These are phyloP conservation scores for Thalassiosira exigua DNA, from an alignment of 352 stramenopile species.

Conservation along the genomic window DNA sequence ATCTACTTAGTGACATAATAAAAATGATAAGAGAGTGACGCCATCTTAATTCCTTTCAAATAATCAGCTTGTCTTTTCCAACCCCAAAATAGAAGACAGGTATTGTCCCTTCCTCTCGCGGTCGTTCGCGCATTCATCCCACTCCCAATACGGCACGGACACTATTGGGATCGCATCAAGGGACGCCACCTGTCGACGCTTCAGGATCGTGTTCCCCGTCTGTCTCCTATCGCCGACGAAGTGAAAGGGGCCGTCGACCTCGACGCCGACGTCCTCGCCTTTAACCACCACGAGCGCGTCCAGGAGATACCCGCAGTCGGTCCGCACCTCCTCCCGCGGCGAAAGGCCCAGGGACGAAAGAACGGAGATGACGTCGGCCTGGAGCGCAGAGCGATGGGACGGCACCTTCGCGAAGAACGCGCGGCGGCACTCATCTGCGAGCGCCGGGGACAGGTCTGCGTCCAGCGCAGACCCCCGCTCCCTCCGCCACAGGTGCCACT, in stretches of 20 bases:
- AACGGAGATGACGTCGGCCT: slow-evolving; percentile 11
- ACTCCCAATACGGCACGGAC: slow-evolving; percentile 54
- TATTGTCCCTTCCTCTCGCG: slow-evolving; percentile 36
- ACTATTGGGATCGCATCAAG: slow-evolving; percentile 45
- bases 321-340: slow-evolving; percentile 11
- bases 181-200: slow-evolving; percentile 27
- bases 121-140: slow-evolving; percentile 22
- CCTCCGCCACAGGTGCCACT: slow-evolving; percentile 19
- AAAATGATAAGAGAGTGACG: no score
- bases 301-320: slow-evolving; percentile 15
- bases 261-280: slow-evolving; percentile 12
- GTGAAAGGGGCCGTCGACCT: slow-evolving; percentile 23
- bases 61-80: slow-evolving; percentile 6
- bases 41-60: no score
- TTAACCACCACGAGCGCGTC: slow-evolving; percentile 16
- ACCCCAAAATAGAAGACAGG: slow-evolving; percentile 10
- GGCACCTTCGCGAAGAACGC: slow-evolving; percentile 1
- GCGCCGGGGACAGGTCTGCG: neutral
- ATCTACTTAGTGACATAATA: no score
- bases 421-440: slow-evolving; percentile 1
- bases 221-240: slow-evolving; percentile 4
- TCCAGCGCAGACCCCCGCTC: neutral
- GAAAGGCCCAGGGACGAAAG: slow-evolving; percentile 7
- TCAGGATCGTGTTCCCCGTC: slow-evolving; percentile 30
- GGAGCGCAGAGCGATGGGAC: slow-evolving; percentile 8